Base-by-base conservation (phyloP, 2,329 filamentous ascomycete species). In the Fusarium sp. region DNA sequence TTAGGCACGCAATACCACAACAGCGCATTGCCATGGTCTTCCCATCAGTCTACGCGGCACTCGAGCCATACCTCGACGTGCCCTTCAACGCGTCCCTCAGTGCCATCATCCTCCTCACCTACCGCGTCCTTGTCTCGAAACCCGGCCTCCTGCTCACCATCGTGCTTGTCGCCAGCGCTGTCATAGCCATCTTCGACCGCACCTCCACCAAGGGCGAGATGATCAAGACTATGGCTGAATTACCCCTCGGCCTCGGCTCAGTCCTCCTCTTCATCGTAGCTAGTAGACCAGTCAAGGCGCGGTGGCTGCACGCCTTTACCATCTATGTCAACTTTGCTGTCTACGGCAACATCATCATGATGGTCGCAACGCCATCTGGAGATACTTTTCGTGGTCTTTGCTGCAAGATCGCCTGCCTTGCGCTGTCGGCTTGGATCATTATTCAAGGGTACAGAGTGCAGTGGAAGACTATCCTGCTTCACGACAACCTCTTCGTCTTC, bases 11-110 rank as follows among this genome's bases (percentile, higher is more conserved):
- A 37, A 46, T 46, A 30, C 28, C 23, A 28, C 43, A 30, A 46
- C 13, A 46, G 23, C 43, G 23, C 18, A 52, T 15, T 7, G 34
- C 34, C 23, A 52, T 52, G 48, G 34, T 11, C 18, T 28, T 39
- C 48, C 18, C 48, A 52, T 37, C 31, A 52, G 31, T 39, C 34
- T 52, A 39, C 28, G 48, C 31, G 13, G 48, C 34, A 39, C 48
- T 52, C 48, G 18, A 52, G 48, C 48, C 48, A 10, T 39, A 52
- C 48, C 34, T 52, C 34, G 48, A 52, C 48, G 11, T 52, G 11
- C 48, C 48, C 48, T 52, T 52, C 36, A 52, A 52, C 48, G 48
- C 34, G 48, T 52, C 48, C 48, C 48, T 52, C 48, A 52, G 48
- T 39, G 48, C 34, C 48, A 52, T 52, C 48, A 31, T 52, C 34